Base-by-base conservation (phyloP, 2,329 filamentous ascomycete species). In the Pyrenophora teres region DNA sequence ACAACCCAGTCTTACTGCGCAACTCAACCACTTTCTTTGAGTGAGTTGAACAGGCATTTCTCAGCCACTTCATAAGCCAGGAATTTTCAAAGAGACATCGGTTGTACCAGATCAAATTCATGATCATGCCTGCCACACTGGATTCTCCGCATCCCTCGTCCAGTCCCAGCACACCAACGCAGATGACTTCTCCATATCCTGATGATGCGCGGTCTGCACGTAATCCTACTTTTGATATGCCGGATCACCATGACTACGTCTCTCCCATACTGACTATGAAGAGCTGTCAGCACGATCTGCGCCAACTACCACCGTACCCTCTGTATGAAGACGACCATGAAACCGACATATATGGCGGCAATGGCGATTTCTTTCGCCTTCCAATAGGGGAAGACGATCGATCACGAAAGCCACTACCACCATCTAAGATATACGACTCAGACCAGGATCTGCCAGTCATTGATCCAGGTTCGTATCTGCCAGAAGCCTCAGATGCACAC, bases 401-500 rank as follows among this genome's bases (percentile, higher is more conserved):
- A 3, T 19, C 16, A 12, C n/a, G 42, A 3, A 42, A 33, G 38
- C 41, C 42, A 25, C 25, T 50, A 3, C 49, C 45, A 15, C 21
- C 40, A 10, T 38, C 46, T 4, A 32, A 41, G 13, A 33, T n/a
- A 27, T 38, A 50, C 38, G 32, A 52, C 30, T 35, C 36, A 1
- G 42, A 52, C 12, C 56, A 53, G 40, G 39, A 50, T 25, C 37
- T 52, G 8, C 42, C 49, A 13, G 36, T 48, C 4, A 48, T 50
- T 21, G 43, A 53, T 10, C 42, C 45, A 18, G 52, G 48, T 30
- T 50, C 41, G 8, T 39, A 41, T 25, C 19, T 52, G 7, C 13
- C 23, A 15, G 30, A 45, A 10, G n/a, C 36, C 6, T 12, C 13
- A 13, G 5, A 8, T n/a, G 6, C 40, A n/a, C 10, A 37, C 10